phyloP scores from a whole-genome alignment of 23 red algal species.

The Porphyridium purpureum region DNA sequence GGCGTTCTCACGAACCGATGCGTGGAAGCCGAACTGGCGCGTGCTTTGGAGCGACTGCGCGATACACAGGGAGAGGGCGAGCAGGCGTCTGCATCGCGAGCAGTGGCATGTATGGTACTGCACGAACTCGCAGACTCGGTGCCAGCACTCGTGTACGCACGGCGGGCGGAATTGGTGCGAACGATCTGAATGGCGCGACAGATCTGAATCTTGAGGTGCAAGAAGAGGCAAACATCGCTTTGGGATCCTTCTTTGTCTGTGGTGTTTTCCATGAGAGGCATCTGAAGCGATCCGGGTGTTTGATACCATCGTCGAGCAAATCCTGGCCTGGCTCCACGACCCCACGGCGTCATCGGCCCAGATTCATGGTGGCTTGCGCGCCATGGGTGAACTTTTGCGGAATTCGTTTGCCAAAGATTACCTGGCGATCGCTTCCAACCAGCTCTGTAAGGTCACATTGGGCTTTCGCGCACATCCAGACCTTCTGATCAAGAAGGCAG shows the following conservation, averaged over 20 bases:
- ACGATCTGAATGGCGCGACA: constrained; percentile 5
- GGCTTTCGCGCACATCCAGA: constrained; percentile 20
- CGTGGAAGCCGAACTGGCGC: constrained; percentile 22
- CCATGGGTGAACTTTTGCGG: constrained; percentile 26
- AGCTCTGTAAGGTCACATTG: constrained; percentile 25
- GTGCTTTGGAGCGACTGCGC: constrained; percentile 28
- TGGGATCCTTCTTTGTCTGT: constrained; percentile 13
- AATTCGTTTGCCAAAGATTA: constrained; percentile 9
- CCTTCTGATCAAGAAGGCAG: constrained; percentile 17
- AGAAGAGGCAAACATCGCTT: constrained; percentile 7
- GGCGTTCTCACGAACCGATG: constrained; percentile 28
- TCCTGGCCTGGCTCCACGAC: background rate
- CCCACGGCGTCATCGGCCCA: background rate
- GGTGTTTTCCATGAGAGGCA: constrained; percentile 8
- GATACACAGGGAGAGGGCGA: constrained; percentile 2
- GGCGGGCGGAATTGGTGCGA: constrained; percentile 6
- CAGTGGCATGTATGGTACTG: constrained; percentile 19
- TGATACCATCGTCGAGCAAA: constrained; percentile 6
- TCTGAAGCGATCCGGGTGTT: constrained; percentile 5
- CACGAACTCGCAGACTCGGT: constrained; percentile 13
- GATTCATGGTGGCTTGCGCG: constrained; percentile 41
- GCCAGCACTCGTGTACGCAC: constrained; percentile 12
- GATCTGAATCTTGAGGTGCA: constrained; percentile 7
- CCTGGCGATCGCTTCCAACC: constrained; percentile 6
- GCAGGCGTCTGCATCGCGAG: constrained; percentile 10